Conservation (phyloP, 345 rosid genomes). For the Psidium friedrichsthalianum region DNA sequence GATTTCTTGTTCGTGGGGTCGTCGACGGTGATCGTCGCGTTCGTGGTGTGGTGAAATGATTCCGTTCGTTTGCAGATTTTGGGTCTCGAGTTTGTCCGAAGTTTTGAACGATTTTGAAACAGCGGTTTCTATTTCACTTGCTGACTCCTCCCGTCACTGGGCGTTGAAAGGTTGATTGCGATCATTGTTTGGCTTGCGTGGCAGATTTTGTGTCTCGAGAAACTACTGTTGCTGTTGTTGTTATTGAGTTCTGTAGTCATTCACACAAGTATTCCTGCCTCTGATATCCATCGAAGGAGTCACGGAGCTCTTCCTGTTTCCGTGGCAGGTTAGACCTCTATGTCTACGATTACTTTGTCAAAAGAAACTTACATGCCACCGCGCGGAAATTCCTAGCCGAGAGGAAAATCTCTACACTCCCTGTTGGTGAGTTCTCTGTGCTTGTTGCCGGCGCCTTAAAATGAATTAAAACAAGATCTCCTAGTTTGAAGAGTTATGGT, state of each 20-base stretch:
- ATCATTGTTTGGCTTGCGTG: not conserved
- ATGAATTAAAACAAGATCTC: not conserved
- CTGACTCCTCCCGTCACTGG: not conserved
- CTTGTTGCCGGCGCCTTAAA: not conserved
- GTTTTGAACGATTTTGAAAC: not conserved
- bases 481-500: not conserved
- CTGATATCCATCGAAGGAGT: not conserved
- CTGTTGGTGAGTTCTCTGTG: constrained; percentile 38
- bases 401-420: constrained; percentile 42
- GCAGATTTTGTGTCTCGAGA: no score
- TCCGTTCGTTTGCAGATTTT: not conserved
- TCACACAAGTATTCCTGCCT: not conserved
- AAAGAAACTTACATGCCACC: constrained; percentile 49
- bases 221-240: not conserved
- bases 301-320: not conserved
- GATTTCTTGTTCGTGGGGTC: not conserved
- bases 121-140: not conserved
- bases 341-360: constrained; percentile 51
- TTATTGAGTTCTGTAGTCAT: not conserved
- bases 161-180: not conserved
- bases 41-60: not conserved
- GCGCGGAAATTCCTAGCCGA: constrained; percentile 59
- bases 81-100: not conserved
- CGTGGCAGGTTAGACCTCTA: constrained; percentile 56
- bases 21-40: not conserved